phyloP scores from a whole-genome alignment of 768 basidiomycete genomes.

The Tricholoma sp. region DNA sequence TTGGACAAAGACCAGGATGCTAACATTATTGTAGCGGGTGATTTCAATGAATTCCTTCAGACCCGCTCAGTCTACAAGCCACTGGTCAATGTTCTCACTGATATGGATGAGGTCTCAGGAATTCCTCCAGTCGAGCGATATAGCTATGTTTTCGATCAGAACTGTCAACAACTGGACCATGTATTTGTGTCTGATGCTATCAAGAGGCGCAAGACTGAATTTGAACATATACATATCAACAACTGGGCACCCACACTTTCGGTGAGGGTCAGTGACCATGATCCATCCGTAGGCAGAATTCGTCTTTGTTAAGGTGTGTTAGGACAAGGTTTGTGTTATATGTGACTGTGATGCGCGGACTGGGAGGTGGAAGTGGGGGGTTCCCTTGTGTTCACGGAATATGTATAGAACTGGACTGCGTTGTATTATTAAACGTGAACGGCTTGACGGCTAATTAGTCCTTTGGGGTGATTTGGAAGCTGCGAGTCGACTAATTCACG shows the following conservation, averaged over 20 bases:
- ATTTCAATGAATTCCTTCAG: constrained; percentile 58
- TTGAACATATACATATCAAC: constrained; percentile 60
- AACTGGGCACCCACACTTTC: constrained; percentile 43
- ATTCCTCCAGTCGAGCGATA: constrained; percentile 49
- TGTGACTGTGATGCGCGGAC: too few species aligned
- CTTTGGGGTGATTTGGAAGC: too few species aligned
- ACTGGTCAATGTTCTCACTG: constrained; percentile 34
- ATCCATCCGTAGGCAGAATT: constrained; percentile 51
- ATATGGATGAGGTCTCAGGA: constrained; percentile 47
- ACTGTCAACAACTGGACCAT: constrained; percentile 57
- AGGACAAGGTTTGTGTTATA: background rate
- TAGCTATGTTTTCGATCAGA: constrained; percentile 58
- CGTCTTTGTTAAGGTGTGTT: constrained; percentile 34
- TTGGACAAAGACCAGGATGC: constrained; percentile 37
- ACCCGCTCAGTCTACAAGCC: constrained; percentile 47
- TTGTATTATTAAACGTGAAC: too few species aligned
- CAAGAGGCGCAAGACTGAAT: constrained; percentile 32
- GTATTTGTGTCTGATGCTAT: constrained; percentile 46
- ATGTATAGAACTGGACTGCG: too few species aligned
- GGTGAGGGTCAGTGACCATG: constrained; percentile 51
- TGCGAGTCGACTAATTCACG: too few species aligned
- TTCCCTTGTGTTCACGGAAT: too few species aligned
- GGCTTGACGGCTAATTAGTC: too few species aligned
- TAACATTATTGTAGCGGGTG: constrained; percentile 51
- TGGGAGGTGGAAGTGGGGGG: too few species aligned